Evolutionary conservation across 805 yeast species (phyloP).

Genomic region (Nakazawaea wyomingensis): DNA sequence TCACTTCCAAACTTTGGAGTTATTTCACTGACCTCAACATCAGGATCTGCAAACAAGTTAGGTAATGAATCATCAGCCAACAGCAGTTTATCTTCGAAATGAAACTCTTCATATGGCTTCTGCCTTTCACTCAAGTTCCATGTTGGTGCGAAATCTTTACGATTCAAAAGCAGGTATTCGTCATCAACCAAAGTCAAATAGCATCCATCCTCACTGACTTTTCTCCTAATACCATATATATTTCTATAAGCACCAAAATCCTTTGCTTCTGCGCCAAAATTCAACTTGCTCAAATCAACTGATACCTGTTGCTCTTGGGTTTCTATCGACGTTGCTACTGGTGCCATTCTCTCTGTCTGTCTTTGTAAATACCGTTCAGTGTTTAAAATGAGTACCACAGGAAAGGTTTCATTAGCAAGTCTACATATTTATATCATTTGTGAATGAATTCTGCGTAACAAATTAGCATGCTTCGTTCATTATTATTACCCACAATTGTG

Average conservation of each 20-base stretch:
- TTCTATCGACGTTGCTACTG: neutral
- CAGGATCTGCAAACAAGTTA: constrained; percentile 7
- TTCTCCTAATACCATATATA: neutral
- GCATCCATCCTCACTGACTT: neutral
- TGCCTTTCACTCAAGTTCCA: constrained; percentile 4
- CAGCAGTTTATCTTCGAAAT: constrained; percentile 7
- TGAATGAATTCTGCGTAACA: no score
- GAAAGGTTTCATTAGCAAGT: no score
- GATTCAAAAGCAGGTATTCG: neutral
- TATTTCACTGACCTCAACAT: constrained; percentile 18
- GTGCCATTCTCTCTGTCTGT: neutral
- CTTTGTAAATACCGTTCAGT: neutral
- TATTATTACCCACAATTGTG: no score
- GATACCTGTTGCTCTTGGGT: neutral
- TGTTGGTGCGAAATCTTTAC: constrained; percentile 8
- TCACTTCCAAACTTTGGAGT: constrained; percentile 43
- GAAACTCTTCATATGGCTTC: constrained; percentile 4
- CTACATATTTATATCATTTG: no score
- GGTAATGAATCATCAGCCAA: constrained; percentile 11
- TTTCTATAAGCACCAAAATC: constrained; percentile 8
- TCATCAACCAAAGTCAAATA: constrained; percentile 14
- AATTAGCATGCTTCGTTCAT: no score
- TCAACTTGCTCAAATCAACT: neutral
- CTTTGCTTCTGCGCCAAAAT: neutral
- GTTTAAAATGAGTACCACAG: neutral